These are phyloP conservation scores for Arctostaphylos glauca DNA, from an alignment of 148 eudicot species.

Conservation along the genomic window DNA sequence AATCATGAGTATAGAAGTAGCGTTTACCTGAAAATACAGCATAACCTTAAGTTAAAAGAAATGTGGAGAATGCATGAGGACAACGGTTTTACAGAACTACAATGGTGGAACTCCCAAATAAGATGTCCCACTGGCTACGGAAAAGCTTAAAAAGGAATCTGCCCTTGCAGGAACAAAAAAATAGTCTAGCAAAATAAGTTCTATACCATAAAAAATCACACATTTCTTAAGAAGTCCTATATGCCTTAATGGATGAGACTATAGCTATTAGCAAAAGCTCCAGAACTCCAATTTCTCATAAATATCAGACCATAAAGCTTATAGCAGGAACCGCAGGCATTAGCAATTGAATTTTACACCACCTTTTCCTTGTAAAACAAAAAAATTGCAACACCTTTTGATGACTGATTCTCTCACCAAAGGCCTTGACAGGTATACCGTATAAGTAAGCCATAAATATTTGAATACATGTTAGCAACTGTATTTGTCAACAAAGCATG, in stretches of 20 bases:
- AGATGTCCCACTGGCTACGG: too few relatives aligned
- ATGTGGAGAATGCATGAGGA: neutral
- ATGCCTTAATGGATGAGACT: too few relatives aligned
- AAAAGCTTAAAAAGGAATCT: slow-evolving; percentile 4
- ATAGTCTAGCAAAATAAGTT: neutral
- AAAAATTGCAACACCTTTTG: neutral
- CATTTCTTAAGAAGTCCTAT: neutral
- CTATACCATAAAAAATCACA: neutral
- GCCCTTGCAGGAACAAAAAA: neutral
- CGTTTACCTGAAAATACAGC: slow-evolving; percentile 36
- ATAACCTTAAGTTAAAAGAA: neutral
- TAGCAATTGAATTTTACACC: neutral
- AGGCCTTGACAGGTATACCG: neutral
- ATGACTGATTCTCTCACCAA: neutral
- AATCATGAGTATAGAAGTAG: slow-evolving; percentile 26
- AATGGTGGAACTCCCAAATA: neutral
- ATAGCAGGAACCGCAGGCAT: neutral
- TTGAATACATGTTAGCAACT: neutral
- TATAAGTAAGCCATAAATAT: neutral
- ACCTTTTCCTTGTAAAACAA: neutral
- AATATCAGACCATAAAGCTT: neutral
- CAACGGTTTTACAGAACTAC: neutral
- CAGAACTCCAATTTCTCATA: too few relatives aligned
- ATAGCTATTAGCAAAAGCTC: too few relatives aligned
- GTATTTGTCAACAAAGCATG: neutral